A percentile compares a stretch with the other conserved stretches of the same genome.
These are phyloP conservation scores for Fusarium sp. DNA, from an alignment of 2,329 filamentous ascomycete species.

Conservation along the genomic window DNA sequence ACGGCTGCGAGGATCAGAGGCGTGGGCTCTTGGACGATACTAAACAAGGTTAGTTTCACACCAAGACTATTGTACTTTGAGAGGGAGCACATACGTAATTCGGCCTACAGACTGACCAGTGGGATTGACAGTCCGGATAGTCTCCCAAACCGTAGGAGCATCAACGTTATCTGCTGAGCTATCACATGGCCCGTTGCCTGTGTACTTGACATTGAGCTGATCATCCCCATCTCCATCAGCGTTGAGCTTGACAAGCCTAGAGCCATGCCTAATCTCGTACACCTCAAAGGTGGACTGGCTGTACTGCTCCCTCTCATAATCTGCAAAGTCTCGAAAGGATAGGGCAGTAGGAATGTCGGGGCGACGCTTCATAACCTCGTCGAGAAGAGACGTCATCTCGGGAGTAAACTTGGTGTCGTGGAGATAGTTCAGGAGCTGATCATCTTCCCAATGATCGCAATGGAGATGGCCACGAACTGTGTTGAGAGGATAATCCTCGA, in stretches of 20 bases:
- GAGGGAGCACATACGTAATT: conserved; percentile 62
- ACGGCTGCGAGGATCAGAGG: conserved; percentile 70
- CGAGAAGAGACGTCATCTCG: conserved; percentile 54
- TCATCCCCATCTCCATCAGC: conserved; percentile 47
- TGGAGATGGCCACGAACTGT: conserved; percentile 36
- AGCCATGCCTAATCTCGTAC: conserved; percentile 66
- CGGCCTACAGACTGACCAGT: conserved; percentile 63
- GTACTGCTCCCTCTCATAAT: conserved; percentile 55
- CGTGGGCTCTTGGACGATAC: conserved; percentile 71
- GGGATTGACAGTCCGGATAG: conserved; percentile 55
- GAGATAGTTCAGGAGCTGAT: conserved; percentile 57
- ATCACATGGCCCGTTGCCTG: conserved; percentile 45
- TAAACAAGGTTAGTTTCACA: conserved; percentile 41
- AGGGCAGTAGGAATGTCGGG: conserved; percentile 51
- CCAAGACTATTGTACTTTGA: not conserved
- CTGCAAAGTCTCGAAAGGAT: conserved; percentile 53
- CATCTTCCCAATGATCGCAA: conserved; percentile 54
- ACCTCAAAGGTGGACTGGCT: conserved; percentile 68
- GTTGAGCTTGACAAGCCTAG: conserved; percentile 53
- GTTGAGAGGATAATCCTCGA: conserved; percentile 36
- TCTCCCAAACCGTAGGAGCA: conserved; percentile 57
- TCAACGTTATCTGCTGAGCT: conserved; percentile 52
- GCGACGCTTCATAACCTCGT: conserved; percentile 53
- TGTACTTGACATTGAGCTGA: conserved; percentile 44
- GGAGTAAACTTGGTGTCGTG: conserved; percentile 58